A percentile compares a stretch with the other conserved stretches of the same genome.
These are phyloP conservation scores for Bauhinia variegata DNA, from an alignment of 306 rosid species.

Conservation along the genomic window DNA sequence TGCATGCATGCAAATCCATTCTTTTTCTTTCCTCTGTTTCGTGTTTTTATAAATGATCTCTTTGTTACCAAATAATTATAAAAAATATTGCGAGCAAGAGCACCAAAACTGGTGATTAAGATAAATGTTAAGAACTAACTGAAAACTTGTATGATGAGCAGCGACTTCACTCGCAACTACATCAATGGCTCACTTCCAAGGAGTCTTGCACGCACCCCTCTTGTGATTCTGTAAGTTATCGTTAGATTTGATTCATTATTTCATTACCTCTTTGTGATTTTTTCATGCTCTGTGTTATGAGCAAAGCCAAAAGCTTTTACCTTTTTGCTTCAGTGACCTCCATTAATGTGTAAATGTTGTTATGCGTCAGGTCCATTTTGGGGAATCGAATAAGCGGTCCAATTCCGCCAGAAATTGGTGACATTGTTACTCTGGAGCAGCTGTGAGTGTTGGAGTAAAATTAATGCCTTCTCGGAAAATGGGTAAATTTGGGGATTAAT, in stretches of 20 bases:
- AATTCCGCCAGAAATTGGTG: constrained; percentile 65
- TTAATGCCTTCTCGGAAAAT: not conserved
- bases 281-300: not conserved
- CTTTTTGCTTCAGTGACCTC: not conserved
- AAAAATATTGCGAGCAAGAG: too few species aligned
- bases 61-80: too few species aligned
- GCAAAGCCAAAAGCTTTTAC: not conserved
- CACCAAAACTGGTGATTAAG: too few species aligned
- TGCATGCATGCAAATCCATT: not conserved
- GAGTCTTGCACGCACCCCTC: constrained; percentile 47
- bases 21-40: not conserved
- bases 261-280: not conserved
- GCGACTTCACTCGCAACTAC: constrained; percentile 69
- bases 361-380: constrained; percentile 55
- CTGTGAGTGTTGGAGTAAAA: constrained; percentile 54
- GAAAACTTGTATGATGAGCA: constrained; percentile 32
- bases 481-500: constrained; percentile 17
- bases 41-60: too few species aligned
- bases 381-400: constrained; percentile 68
- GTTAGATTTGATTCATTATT: not conserved
- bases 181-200: constrained; percentile 63
- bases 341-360: not conserved
- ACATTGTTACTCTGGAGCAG: constrained; percentile 47
- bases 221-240: constrained; percentile 55
- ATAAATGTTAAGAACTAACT: too few species aligned